Percentiles rank a stretch among this genome's conserved stretches.
phyloP scores from a whole-genome alignment of 2,329 filamentous ascomycete species.

The Calonectria pteridis region DNA sequence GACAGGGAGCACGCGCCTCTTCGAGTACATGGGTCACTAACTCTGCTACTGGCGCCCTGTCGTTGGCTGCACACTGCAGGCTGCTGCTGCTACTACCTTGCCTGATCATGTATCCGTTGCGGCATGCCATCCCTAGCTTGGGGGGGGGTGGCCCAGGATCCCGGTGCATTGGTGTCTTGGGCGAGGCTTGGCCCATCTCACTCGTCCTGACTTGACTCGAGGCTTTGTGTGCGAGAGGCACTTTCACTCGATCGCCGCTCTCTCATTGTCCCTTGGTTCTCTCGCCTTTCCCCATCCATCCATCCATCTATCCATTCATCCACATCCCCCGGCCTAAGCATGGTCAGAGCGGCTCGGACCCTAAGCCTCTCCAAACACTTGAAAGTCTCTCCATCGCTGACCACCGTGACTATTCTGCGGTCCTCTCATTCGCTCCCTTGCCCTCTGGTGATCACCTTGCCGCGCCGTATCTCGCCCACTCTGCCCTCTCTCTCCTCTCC shows the following conservation, averaged over 20 bases:
- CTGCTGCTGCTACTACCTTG: not conserved
- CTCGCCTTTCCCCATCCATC: not conserved
- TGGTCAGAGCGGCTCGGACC: conserved; percentile 9
- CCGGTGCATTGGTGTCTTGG: not conserved
- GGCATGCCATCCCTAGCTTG: not conserved
- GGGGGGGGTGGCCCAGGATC: not conserved
- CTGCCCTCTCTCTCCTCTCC: not conserved
- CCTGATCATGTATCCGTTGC: conserved; percentile 1
- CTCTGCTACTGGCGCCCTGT: not conserved
- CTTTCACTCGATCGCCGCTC: conserved; percentile 5
- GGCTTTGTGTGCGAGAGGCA: not conserved
- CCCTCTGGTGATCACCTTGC: not conserved
- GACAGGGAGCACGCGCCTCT: not conserved
- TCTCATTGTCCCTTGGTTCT: not conserved
- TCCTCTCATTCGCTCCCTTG: not conserved
- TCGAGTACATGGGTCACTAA: not conserved
- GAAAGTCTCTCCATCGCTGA: not conserved
- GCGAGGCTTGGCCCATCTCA: not conserved
- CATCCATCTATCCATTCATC: conserved; percentile 1
- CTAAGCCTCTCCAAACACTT: not conserved
- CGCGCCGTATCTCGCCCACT: not conserved
- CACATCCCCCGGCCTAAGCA: not conserved
- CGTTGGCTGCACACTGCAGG: not conserved
- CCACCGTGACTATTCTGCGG: not conserved
- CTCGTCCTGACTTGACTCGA: conserved; percentile 3